These are phyloP conservation scores for Cordyceps javanica DNA, from an alignment of 2,329 filamentous ascomycete species.

Conservation along the genomic window DNA sequence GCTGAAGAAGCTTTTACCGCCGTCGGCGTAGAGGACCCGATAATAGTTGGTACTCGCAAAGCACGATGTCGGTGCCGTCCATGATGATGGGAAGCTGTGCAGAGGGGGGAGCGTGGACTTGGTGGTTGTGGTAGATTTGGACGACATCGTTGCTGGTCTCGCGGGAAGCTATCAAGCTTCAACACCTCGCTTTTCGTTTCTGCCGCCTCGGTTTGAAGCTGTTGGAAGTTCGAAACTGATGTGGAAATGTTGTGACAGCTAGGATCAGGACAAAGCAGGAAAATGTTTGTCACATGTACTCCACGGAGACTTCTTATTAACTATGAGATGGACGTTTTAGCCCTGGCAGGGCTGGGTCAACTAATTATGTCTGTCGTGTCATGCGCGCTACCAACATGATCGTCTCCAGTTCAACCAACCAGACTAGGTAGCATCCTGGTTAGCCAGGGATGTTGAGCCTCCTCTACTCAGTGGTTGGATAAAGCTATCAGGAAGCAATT, in stretches of 20 bases:
- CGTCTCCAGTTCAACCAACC: not conserved
- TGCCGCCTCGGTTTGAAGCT: too few species aligned
- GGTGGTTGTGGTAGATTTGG: not conserved
- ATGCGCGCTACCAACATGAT: constrained; percentile 2
- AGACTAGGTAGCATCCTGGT: too few species aligned
- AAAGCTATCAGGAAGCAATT: too few species aligned
- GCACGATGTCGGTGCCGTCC: constrained; percentile 14
- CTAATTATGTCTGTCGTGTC: not conserved
- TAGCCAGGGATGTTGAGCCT: not conserved
- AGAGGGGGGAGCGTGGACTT: not conserved
- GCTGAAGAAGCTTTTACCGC: not conserved
- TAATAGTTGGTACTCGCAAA: constrained; percentile 13
- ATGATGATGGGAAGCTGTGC: constrained; percentile 11
- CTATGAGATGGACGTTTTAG: not conserved
- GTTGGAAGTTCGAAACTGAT: not conserved
- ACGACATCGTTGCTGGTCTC: not conserved
- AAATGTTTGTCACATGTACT: not conserved
- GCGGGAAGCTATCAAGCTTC: not conserved
- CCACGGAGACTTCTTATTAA: not conserved
- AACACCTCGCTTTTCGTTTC: too few species aligned
- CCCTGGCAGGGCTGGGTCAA: not conserved
- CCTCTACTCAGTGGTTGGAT: too few species aligned
- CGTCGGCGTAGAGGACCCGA: constrained; percentile 1
- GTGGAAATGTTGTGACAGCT: not conserved
- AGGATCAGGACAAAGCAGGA: not conserved